These are phyloP conservation scores for Sonneratia alba DNA, from an alignment of 345 rosid genomes.

Conservation along the genomic window DNA sequence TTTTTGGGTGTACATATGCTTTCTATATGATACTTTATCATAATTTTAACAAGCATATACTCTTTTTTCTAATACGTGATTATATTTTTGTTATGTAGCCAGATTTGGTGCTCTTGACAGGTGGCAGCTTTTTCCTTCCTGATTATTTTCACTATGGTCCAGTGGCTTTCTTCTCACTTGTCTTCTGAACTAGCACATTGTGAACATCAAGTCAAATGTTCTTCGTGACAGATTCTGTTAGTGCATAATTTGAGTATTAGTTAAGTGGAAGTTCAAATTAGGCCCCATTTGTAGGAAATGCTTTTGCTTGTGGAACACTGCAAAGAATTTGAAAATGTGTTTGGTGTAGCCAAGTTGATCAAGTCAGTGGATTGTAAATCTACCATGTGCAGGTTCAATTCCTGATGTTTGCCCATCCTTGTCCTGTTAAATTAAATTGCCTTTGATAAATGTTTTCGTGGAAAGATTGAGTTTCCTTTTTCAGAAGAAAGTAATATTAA, in stretches of 20 bases:
- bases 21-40: background rate
- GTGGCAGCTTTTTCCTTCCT: slow-evolving; percentile 28
- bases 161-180: slow-evolving; percentile 2
- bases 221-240: background rate
- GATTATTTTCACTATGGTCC: slow-evolving; percentile 10
- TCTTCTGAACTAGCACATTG: background rate
- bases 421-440: background rate
- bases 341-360: too few species aligned
- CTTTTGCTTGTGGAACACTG: background rate
- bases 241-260: background rate
- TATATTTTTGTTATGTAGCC: slow-evolving; percentile 48
- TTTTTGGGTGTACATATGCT: background rate
- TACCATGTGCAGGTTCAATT: too few species aligned
- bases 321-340: background rate
- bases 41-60: background rate
- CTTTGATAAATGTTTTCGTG: background rate
- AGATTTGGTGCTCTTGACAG: slow-evolving; percentile 90
- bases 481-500: background rate
- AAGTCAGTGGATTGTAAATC: too few species aligned
- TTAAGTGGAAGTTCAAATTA: background rate
- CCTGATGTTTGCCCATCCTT: too few species aligned
- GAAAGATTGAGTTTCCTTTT: background rate
- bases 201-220: background rate
- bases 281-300: background rate
- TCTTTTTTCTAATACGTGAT: slow-evolving; percentile 14